Percentiles rank a stretch among this genome's conserved stretches.
Conservation (phyloP, 163 green algal genomes). For the Scenedesmus sp. region DNA sequence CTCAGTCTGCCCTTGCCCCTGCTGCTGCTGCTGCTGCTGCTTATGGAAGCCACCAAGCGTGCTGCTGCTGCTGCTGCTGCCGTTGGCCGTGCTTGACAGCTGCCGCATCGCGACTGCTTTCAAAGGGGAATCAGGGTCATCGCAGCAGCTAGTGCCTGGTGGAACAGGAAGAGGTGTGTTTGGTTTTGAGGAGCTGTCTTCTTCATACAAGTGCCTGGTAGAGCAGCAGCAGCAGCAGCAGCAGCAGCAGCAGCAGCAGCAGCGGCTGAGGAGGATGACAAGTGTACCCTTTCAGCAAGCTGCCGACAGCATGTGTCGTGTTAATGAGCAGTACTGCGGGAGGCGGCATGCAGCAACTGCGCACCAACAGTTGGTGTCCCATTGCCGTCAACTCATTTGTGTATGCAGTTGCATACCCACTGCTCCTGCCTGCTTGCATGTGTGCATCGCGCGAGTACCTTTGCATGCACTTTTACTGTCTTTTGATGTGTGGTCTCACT, state of each 20-base stretch:
- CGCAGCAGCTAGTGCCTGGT: conserved; percentile 18
- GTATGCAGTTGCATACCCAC: too few relatives aligned
- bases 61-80: background rate
- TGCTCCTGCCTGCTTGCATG: too few relatives aligned
- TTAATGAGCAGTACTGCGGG: too few relatives aligned
- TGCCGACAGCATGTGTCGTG: too few relatives aligned
- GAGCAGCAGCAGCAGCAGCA: background rate
- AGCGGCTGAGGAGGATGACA: background rate
- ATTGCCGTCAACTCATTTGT: too few relatives aligned
- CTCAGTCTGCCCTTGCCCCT: background rate
- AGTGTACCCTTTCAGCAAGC: too few relatives aligned
- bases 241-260: background rate
- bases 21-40: background rate
- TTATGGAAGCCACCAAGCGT: background rate
- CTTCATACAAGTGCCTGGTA: conserved; percentile 58
- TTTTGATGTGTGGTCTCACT: too few relatives aligned
- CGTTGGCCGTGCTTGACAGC: background rate
- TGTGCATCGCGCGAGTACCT: too few relatives aligned
- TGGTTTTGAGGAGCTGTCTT: conserved; percentile 5
- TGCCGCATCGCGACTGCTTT: background rate
- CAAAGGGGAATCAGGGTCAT: background rate
- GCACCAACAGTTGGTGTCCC: too few relatives aligned
- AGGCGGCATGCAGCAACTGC: too few relatives aligned
- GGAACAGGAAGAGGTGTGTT: background rate
- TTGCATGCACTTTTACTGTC: too few relatives aligned